Evolutionary conservation across 139 green algal species (phyloP).

Genomic region (Raphidocelis subcapitata): DNA sequence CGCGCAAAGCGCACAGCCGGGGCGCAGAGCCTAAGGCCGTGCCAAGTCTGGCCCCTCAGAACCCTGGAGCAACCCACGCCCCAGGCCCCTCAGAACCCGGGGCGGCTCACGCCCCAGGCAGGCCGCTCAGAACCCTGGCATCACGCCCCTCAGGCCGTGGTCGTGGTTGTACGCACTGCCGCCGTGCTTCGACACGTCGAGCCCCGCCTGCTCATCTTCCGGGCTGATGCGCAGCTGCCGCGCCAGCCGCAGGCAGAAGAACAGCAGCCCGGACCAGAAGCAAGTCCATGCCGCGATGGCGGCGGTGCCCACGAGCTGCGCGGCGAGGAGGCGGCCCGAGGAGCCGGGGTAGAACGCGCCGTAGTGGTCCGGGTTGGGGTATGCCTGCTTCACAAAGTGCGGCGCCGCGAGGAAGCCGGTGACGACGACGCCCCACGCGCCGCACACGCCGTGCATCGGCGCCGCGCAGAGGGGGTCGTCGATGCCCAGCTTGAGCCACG

Average conservation of each 20-base stretch:
- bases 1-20: no score
- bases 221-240: slow-evolving; percentile 54
- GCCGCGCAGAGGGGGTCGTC: slow-evolving; percentile 74
- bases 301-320: slow-evolving; percentile 61
- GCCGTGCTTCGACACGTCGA: slow-evolving; percentile 73
- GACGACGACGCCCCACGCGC: slow-evolving; percentile 56
- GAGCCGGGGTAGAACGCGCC: slow-evolving; percentile 60
- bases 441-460: slow-evolving; percentile 76
- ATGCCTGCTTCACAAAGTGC: slow-evolving; percentile 47
- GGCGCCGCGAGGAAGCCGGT: slow-evolving; percentile 48
- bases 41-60: no score
- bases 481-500: slow-evolving; percentile 53
- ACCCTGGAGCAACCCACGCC: no score
- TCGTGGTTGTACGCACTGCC: slow-evolving; percentile 35
- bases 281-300: slow-evolving; percentile 48
- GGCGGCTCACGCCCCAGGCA: no score
- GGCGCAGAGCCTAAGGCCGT: no score
- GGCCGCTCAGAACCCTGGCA: no score
- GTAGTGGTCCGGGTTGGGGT: slow-evolving; percentile 44
- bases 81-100: no score
- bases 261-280: slow-evolving; percentile 40
- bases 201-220: slow-evolving; percentile 63
- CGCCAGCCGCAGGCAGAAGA: slow-evolving; percentile 63
- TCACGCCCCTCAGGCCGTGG: background rate
- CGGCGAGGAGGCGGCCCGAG: slow-evolving; percentile 44